These are phyloP conservation scores for Yarrowia sp. DNA, from an alignment of 805 yeast species.

Conservation along the genomic window DNA sequence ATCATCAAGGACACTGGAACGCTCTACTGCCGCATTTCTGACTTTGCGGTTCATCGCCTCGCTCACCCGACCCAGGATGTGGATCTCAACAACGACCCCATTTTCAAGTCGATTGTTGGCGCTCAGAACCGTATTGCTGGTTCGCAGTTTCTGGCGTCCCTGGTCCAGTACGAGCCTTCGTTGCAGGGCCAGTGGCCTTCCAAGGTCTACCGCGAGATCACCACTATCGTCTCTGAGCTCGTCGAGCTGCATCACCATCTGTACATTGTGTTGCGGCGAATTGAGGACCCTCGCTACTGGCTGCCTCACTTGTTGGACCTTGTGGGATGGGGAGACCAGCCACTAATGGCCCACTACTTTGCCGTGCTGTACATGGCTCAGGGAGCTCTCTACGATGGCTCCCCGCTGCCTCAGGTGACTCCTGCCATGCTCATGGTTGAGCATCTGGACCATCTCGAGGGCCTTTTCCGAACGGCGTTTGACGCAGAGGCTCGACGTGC, in stretches of 20 bases:
- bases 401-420: slow-evolving; percentile 38
- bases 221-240: slow-evolving; percentile 34
- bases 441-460: slow-evolving; percentile 27
- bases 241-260: slow-evolving; percentile 34
- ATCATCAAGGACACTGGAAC: slow-evolving; percentile 35
- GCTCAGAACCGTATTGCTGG: slow-evolving; percentile 29
- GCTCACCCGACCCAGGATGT: slow-evolving; percentile 32
- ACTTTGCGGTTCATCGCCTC: slow-evolving; percentile 37
- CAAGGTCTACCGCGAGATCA: slow-evolving; percentile 36
- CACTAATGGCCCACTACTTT: slow-evolving; percentile 35
- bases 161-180: slow-evolving; percentile 38
- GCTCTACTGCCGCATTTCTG: slow-evolving; percentile 36
- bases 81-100: slow-evolving; percentile 31
- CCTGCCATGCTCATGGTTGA: slow-evolving; percentile 35
- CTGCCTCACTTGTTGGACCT: slow-evolving; percentile 32
- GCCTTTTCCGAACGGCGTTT: neutral
- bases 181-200: slow-evolving; percentile 40
- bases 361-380: slow-evolving; percentile 39
- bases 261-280: slow-evolving; percentile 34
- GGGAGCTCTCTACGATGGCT: slow-evolving; percentile 35
- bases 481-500: neutral
- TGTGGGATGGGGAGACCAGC: slow-evolving; percentile 38
- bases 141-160: neutral
- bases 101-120: slow-evolving; percentile 29
- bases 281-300: slow-evolving; percentile 32